Evolutionary conservation across 805 yeast species (phyloP).

Genomic region (Schwanniomyces sp.): DNA sequence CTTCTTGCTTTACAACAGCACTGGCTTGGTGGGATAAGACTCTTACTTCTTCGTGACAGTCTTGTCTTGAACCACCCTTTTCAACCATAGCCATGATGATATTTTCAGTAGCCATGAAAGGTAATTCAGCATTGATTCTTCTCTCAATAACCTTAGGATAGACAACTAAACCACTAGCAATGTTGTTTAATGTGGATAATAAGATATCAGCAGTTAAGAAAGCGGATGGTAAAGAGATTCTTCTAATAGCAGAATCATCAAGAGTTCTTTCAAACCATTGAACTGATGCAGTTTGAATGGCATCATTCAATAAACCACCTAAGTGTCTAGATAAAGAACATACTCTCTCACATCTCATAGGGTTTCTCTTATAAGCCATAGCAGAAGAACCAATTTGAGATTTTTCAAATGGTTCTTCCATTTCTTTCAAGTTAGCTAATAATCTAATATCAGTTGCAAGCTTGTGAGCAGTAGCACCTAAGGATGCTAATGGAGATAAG

Average conservation of each 20-base stretch:
- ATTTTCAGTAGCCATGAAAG: slow-evolving; percentile 99
- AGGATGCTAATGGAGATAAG: slow-evolving; percentile 85
- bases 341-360: slow-evolving; percentile 98
- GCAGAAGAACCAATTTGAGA: slow-evolving; percentile 98
- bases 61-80: slow-evolving; percentile 96
- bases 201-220: slow-evolving; percentile 94
- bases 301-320: slow-evolving; percentile 88
- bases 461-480: slow-evolving; percentile 96
- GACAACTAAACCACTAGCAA: slow-evolving; percentile 93
- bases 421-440: slow-evolving; percentile 93
- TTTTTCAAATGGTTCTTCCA: slow-evolving; percentile 98
- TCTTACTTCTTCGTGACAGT: slow-evolving; percentile 96
- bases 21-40: slow-evolving; percentile 97
- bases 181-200: slow-evolving; percentile 83
- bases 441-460: slow-evolving; percentile 96
- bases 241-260: slow-evolving; percentile 96
- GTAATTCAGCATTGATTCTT: slow-evolving; percentile 90
- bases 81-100: slow-evolving; percentile 99
- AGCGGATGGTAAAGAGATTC: slow-evolving; percentile 95
- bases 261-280: slow-evolving; percentile 99
- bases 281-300: slow-evolving; percentile 94
- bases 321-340: slow-evolving; percentile 97
- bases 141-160: slow-evolving; percentile 98
- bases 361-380: slow-evolving; percentile 99
- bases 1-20: slow-evolving; percentile 94